phyloP scores from a whole-genome alignment of 2,329 filamentous ascomycete species.

The Colletotrichum zoysiae region DNA sequence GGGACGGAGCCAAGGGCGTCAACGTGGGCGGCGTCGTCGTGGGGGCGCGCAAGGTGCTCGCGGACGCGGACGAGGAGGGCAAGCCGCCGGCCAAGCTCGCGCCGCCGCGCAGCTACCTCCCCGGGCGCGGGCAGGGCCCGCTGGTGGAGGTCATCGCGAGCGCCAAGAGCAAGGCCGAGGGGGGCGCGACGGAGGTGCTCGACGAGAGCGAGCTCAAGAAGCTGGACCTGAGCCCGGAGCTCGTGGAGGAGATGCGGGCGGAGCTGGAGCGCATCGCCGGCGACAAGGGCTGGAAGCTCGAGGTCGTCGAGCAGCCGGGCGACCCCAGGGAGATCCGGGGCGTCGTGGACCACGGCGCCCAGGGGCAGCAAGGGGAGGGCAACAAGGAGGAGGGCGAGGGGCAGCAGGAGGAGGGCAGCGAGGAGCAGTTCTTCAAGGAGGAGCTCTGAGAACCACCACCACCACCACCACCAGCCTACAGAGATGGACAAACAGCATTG shows the following conservation, averaged over 20 bases:
- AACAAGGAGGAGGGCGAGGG: conserved; percentile 32
- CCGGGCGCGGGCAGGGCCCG: conserved; percentile 43
- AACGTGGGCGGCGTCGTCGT: conserved; percentile 67
- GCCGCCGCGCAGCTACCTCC: conserved; percentile 58
- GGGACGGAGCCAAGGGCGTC: conserved; percentile 46
- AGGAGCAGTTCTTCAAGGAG: conserved; percentile 66
- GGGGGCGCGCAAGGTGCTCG: conserved; percentile 64
- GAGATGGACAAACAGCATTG: conserved; percentile 30
- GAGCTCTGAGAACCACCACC: conserved; percentile 54
- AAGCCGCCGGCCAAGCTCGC: conserved; percentile 60
- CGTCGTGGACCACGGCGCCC: conserved; percentile 70
- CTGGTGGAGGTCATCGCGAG: conserved; percentile 59
- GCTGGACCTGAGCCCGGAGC: conserved; percentile 73
- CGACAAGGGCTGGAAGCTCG: conserved; percentile 82
- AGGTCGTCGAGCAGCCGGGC: conserved; percentile 78
- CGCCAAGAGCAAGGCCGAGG: conserved; percentile 65
- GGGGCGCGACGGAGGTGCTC: conserved; percentile 71
- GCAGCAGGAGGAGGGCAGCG: conserved; percentile 55
- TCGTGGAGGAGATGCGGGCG: conserved; percentile 77
- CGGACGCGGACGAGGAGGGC: conserved; percentile 60
- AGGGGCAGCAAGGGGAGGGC: conserved; percentile 45
- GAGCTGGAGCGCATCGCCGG: conserved; percentile 77
- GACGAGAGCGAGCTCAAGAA: conserved; percentile 76
- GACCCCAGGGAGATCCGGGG: conserved; percentile 75
- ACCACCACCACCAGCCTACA: no score